Evolutionary conservation across 1,284 basidiomycete species (phyloP).

Genomic region (Earliella scabrosa): DNA sequence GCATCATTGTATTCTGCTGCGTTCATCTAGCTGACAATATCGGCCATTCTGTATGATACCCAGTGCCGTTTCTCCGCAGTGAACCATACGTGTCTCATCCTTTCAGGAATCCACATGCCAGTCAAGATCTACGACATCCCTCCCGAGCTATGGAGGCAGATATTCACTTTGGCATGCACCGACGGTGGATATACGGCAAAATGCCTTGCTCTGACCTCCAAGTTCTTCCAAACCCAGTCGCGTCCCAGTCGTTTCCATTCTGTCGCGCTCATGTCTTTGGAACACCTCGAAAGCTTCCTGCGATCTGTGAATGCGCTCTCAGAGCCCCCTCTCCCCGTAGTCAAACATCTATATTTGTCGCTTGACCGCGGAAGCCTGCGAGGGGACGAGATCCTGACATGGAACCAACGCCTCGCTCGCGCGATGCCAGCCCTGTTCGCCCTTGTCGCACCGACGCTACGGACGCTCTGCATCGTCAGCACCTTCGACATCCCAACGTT

Average conservation of each 20-base stretch:
- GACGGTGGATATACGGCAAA: constrained; percentile 11
- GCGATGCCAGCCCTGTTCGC: background rate
- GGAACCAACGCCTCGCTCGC: background rate
- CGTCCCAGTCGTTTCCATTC: constrained; percentile 4
- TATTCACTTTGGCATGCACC: background rate
- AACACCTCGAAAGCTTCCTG: background rate
- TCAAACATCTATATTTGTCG: background rate
- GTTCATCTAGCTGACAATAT: no score
- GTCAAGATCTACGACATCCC: background rate
- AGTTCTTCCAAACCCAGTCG: constrained; percentile 9
- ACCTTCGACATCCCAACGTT: background rate
- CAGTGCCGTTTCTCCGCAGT: no score
- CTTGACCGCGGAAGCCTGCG: background rate
- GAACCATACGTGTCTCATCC: background rate
- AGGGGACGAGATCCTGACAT: background rate
- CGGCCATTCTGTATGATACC: no score
- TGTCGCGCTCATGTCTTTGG: background rate
- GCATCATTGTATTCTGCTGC: no score
- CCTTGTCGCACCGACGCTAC: background rate
- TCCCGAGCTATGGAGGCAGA: background rate
- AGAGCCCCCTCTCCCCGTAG: background rate
- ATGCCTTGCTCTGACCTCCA: constrained; percentile 12
- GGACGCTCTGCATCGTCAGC: background rate
- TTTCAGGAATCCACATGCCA: background rate
- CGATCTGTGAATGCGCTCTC: background rate